Evolutionary conservation across 2,329 filamentous ascomycete species (phyloP), one percentile per base, ranked within the genome.

Genomic region (Paecilomyces formosus): DNA sequence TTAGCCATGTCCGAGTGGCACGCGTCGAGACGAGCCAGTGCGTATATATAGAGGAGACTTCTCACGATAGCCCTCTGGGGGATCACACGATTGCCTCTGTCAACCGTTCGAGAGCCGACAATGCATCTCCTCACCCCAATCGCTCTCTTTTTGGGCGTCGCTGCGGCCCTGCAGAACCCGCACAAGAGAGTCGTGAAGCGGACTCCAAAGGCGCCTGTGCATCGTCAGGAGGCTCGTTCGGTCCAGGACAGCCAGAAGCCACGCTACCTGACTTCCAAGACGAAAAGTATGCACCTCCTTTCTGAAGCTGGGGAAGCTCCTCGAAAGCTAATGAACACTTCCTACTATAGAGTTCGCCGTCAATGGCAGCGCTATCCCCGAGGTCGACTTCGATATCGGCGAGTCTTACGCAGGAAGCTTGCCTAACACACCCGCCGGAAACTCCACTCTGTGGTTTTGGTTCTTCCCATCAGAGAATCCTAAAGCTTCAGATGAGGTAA

Each of bases 331-430:
- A 65, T 35, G 53, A 60, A 63, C 39, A 60, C 58, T 61, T 52
- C 61, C 55, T 49, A 21, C 31, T 3, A 28, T 61, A 86, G 84
- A 80, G 62, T 89, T 87, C 65, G 78, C 78, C 1, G 86, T 90
- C 55, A 81, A 90, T 64, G 86, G 87, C 1, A 81, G 78, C 2
- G 77, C 72, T 0, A 84, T 90, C 55, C 88, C 88, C 0, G 85
- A 88, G 11, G 84, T 90, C 0, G 69, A 81, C 26, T 91, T 89
- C 61, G 86, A 90, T 61, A 78, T 88, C 57, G 80, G 80, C 39
- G 75, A 77, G 63, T 77, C 74, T 15, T 78, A 76, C 56, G 72
- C 76, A 2, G 76, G 76, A 31, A 75, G 81, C 1, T 63, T 86
- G 4, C 79, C 82, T 13, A 84, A 85, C 61, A 78, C 78, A 0